Percentiles rank a stretch among this genome's conserved stretches.
Conservation (phyloP, 2,329 filamentous ascomycete species). For the Arthroderma sp. region DNA sequence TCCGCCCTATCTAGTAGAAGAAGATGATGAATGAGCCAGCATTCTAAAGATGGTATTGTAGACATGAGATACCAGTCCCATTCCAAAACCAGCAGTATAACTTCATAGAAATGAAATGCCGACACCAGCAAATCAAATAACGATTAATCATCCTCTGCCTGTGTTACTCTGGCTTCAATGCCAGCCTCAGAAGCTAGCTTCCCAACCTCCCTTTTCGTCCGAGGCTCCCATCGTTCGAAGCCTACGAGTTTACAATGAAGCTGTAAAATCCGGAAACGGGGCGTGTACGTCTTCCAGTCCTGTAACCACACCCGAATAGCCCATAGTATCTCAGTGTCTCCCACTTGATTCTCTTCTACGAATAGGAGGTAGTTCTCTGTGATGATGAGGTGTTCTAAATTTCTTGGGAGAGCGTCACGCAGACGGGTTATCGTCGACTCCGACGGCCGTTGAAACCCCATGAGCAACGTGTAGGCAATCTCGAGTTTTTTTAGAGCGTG, state of each 20-base stretch:
- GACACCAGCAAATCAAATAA: no score
- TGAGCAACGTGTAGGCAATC: conserved; percentile 8
- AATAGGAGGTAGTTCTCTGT: conserved; percentile 10
- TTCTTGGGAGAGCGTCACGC: conserved; percentile 9
- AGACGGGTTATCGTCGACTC: not conserved
- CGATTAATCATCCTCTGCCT: no score
- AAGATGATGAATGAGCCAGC: no score
- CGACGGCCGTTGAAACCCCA: conserved; percentile 7
- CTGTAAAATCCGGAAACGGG: conserved; percentile 7
- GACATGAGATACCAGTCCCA: no score
- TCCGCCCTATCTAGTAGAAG: no score
- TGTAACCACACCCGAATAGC: conserved; percentile 10
- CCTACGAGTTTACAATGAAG: conserved; percentile 1
- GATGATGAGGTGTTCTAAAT: conserved; percentile 11
- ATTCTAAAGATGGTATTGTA: no score
- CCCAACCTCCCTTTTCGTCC: conserved; percentile 4
- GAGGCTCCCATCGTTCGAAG: not conserved
- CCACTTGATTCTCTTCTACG: conserved; percentile 1
- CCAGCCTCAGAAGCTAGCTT: conserved; percentile 1
- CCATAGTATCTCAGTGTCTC: conserved; percentile 2
- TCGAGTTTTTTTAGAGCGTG: conserved; percentile 7
- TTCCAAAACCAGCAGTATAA: no score
- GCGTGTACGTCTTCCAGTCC: conserved; percentile 8
- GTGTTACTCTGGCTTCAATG: conserved; percentile 1
- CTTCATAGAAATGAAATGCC: no score